These are phyloP conservation scores for Verticillium alfalfae DNA, from an alignment of 2,329 filamentous ascomycete genomes.

Conservation along the genomic window DNA sequence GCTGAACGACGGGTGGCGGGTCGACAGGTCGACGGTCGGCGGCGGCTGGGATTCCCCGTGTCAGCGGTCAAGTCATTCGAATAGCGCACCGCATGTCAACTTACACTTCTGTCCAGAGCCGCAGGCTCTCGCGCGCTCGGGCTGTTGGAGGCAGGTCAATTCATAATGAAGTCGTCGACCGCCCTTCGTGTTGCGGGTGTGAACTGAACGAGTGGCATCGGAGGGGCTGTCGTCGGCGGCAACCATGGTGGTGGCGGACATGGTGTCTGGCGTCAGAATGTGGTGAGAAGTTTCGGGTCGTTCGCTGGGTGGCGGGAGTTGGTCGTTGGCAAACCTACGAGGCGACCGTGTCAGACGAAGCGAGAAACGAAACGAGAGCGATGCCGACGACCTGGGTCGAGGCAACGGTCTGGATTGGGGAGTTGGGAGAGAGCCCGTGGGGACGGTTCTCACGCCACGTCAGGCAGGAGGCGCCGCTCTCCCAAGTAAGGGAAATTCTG, in stretches of 20 bases:
- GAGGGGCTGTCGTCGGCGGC: not conserved
- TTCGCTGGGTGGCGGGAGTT: not conserved
- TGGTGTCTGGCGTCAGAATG: not conserved
- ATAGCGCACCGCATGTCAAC: slow-evolving; percentile 20
- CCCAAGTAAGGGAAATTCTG: not conserved
- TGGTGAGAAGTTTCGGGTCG: too few species aligned
- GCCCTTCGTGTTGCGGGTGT: slow-evolving; percentile 51
- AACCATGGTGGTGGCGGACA: not conserved
- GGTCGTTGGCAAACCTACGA: not conserved
- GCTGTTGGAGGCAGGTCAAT: slow-evolving; percentile 86
- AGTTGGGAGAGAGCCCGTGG: not conserved
- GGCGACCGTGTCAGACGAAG: not conserved
- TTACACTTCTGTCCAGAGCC: slow-evolving; percentile 92
- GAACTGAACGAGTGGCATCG: not conserved
- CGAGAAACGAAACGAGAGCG: not conserved
- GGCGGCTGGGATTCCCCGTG: slow-evolving; percentile 49
- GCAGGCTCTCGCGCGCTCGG: slow-evolving; percentile 88
- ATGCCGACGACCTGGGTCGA: not conserved
- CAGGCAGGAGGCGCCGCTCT: not conserved
- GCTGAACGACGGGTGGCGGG: slow-evolving; percentile 87
- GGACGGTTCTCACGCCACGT: not conserved
- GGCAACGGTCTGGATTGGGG: not conserved
- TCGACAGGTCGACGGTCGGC: slow-evolving; percentile 90
- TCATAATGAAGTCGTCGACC: slow-evolving; percentile 76
- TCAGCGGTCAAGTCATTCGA: not conserved